Evolutionary conservation across 305 asterid genomes (phyloP).

Genomic region (Petunia hybrid): DNA sequence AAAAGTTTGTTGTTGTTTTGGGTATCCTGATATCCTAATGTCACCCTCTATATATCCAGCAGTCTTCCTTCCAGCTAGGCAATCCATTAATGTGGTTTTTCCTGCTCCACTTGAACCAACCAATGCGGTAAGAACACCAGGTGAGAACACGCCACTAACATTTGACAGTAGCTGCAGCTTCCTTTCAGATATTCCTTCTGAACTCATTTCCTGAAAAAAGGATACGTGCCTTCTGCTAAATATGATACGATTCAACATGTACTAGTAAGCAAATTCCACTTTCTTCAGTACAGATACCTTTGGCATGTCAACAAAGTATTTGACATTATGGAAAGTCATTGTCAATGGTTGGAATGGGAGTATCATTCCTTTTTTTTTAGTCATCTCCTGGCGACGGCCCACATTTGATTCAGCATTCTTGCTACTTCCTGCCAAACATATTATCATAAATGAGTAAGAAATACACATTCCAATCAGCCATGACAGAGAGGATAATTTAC

Average conservation of each 20-base stretch:
- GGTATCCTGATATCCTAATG: conserved; percentile 77
- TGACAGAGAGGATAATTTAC: conserved; percentile 39
- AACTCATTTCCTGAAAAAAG: conserved; percentile 69
- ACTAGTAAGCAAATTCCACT: neutral
- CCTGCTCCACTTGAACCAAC: conserved; percentile 97
- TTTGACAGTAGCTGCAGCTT: conserved; percentile 75
- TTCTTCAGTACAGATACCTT: conserved; percentile 54
- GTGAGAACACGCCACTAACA: conserved; percentile 85
- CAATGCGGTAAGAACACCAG: conserved; percentile 88
- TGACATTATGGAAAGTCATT: conserved; percentile 82
- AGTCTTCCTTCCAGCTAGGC: conserved; percentile 94
- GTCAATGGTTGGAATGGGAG: conserved; percentile 86
- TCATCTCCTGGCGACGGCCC: conserved; percentile 34
- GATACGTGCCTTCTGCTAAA: conserved; percentile 9
- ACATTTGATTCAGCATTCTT: conserved; percentile 34
- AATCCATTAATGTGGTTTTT: conserved; percentile 94
- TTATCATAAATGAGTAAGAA: conserved; percentile 10
- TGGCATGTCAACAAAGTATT: conserved; percentile 93
- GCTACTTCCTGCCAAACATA: conserved; percentile 47
- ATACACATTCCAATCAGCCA: conserved; percentile 33
- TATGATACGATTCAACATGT: conserved; percentile 10
- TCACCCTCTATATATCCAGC: conserved; percentile 91
- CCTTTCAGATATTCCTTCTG: conserved; percentile 73
- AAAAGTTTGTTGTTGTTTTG: conserved; percentile 74
- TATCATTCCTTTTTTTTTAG: conserved; percentile 76